A percentile compares a stretch with the other conserved stretches of the same genome.
Evolutionary conservation across 2,329 filamentous ascomycete species (phyloP).

Genomic region (Elsinoe ampelina): DNA sequence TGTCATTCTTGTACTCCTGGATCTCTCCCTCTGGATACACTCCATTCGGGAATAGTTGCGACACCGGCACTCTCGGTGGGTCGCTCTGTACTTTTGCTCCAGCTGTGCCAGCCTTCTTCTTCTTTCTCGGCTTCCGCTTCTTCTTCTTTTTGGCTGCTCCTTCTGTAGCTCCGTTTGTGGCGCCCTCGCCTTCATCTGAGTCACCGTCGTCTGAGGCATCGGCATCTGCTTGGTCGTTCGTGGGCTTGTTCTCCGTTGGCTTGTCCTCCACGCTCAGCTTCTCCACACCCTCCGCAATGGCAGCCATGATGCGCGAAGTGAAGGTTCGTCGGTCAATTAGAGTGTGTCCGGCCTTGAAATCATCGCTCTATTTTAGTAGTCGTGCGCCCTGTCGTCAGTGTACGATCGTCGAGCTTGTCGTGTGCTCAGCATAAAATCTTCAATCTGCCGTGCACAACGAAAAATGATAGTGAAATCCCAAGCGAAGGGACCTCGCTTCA

Average conservation of each 20-base stretch:
- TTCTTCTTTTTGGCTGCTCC: conserved; percentile 37
- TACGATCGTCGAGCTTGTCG: too few relatives aligned
- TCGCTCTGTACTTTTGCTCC: conserved; percentile 33
- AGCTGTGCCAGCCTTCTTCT: conserved; percentile 28
- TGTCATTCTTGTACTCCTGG: conserved; percentile 37
- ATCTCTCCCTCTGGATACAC: conserved; percentile 40
- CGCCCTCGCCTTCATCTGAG: conserved; percentile 29
- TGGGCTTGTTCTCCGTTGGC: conserved; percentile 17
- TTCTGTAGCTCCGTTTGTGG: conserved; percentile 25
- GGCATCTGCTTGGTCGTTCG: conserved; percentile 25
- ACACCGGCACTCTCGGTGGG: conserved; percentile 39
- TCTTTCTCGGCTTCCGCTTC: conserved; percentile 36
- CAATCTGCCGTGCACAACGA: not conserved
- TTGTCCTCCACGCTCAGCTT: conserved; percentile 16
- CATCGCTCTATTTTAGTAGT: too few relatives aligned
- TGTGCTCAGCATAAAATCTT: not conserved
- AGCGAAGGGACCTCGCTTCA: not conserved
- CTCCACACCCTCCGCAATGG: conserved; percentile 4
- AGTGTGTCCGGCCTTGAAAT: too few relatives aligned
- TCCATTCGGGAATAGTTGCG: conserved; percentile 37
- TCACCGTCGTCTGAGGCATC: conserved; percentile 31
- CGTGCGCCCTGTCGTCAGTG: too few relatives aligned
- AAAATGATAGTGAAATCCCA: not conserved
- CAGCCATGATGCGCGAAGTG: not conserved
- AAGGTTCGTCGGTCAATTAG: not conserved